These are phyloP conservation scores for Fomitopsis serialis DNA, from an alignment of 768 basidiomycete species.

Conservation along the genomic window DNA sequence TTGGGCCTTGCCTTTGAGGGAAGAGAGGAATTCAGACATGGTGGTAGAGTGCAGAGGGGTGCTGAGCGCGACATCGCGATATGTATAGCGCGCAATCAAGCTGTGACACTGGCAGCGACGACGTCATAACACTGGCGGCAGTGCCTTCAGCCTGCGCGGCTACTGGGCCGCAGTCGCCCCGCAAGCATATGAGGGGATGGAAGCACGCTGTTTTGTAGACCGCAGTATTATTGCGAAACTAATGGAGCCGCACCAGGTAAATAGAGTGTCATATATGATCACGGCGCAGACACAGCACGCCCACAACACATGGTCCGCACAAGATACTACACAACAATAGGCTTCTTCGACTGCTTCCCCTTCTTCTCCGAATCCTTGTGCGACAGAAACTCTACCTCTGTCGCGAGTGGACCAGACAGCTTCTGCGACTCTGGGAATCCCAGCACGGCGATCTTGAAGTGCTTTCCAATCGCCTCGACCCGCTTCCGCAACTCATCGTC, in stretches of 20 bases:
- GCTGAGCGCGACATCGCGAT: constrained; percentile 9
- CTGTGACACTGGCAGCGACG: constrained; percentile 14
- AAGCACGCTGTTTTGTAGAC: background rate
- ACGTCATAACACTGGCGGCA: constrained; percentile 17
- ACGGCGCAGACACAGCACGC: background rate
- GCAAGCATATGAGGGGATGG: background rate
- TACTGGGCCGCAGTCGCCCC: no score
- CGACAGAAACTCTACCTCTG: constrained; percentile 91
- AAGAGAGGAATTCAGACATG: constrained; percentile 56
- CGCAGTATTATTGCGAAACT: no score
- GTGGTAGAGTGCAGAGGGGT: constrained; percentile 13
- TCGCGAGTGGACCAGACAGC: constrained; percentile 81
- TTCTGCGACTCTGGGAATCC: constrained; percentile 73
- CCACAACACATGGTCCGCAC: constrained; percentile 4
- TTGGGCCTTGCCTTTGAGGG: constrained; percentile 75
- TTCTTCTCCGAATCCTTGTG: constrained; percentile 97
- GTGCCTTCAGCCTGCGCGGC: no score
- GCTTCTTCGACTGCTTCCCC: constrained; percentile 78
- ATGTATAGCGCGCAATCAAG: constrained; percentile 8
- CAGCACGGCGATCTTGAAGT: constrained; percentile 90
- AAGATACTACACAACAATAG: constrained; percentile 45
- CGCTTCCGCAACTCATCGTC: constrained; percentile 66
- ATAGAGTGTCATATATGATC: constrained; percentile 4
- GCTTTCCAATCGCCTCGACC: constrained; percentile 77
- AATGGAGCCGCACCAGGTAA: background rate